Evolutionary conservation across 1,284 basidiomycete genomes (phyloP), one percentile per base, ranked within the genome.

Genomic region (Ganoderma resinaceum): DNA sequence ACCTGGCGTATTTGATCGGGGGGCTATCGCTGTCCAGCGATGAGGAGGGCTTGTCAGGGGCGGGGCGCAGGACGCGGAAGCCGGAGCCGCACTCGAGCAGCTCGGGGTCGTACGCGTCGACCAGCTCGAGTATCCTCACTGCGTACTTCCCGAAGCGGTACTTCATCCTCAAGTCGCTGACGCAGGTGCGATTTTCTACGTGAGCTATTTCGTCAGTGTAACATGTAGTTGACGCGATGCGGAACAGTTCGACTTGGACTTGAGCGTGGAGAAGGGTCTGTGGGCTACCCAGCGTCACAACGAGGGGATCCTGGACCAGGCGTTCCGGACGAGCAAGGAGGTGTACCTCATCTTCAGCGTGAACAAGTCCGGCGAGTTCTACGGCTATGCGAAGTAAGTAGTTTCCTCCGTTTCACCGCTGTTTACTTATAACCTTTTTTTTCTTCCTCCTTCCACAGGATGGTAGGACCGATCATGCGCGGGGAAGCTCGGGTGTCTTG

Each of bases 251-350:
- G 95, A 98, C 78, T 83, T 98, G 73, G 92, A 96, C 73, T 83
- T 94, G 33, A 96, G 95, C 74, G 90, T 96, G n/a, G 83, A 92
- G 78, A 88, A 87, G 9, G 92, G 94, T 0, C 72, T 92, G 0
- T 99, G 97, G 97, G 92, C 93, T 42, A 99, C 97, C 0, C 97
- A 99, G 80, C 87, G 87, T 68, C 97, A 99, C 81, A 99, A 98
- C 76, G 96, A 98, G 80, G 87, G 87, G 4, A 89, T 95, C 55
- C 82, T 96, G 35, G 95, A 98, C 74, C 95, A 96, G 78, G 96
- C 97, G 0, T 98, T 87, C 80, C 89, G 95, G 43, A 97, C 95
- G 8, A 94, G 93, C 73, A 87, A 89, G 74, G 91, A 95, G 20
- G 96, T 98, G 5, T 93, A 87, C 75, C 86, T 98, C 57, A 91